These are phyloP conservation scores for Penicillium sp. DNA, from an alignment of 2,329 filamentous ascomycete species.

Conservation along the genomic window DNA sequence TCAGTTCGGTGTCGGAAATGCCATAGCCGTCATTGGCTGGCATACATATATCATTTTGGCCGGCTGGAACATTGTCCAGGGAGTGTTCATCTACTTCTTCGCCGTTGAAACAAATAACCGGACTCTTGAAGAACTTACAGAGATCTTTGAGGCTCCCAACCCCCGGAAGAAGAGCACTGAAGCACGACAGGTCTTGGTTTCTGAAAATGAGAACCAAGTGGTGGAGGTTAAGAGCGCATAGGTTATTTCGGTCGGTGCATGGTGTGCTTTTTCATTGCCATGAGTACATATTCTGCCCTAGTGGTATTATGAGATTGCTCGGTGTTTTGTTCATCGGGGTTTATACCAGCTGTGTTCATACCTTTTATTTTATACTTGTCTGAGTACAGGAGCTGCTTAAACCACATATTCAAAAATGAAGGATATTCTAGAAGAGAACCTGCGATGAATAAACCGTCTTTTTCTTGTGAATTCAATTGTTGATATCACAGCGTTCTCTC, in stretches of 20 bases:
- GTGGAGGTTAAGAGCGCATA: not conserved
- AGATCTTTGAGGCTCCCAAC: conserved; percentile 38
- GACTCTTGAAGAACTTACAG: conserved; percentile 32
- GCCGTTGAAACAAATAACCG: conserved; percentile 34
- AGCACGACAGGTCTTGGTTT: conserved; percentile 37
- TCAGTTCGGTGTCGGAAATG: conserved; percentile 48
- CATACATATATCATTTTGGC: conserved; percentile 53
- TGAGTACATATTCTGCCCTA: not conserved
- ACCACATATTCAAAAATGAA: no score
- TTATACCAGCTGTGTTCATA: not conserved
- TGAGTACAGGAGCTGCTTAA: not conserved
- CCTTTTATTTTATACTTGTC: not conserved
- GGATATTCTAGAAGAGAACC: no score
- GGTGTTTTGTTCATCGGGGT: not conserved
- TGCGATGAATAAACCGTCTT: no score
- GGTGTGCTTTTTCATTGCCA: not conserved
- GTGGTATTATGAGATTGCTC: not conserved
- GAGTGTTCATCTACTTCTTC: conserved; percentile 29
- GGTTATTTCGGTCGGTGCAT: not conserved
- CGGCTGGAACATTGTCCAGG: conserved; percentile 29
- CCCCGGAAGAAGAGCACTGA: conserved; percentile 32
- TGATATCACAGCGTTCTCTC: no score
- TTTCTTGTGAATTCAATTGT: no score
- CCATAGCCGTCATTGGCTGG: conserved; percentile 52
- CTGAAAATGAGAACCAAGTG: not conserved